Evolutionary conservation across 495 filamentous ascomycete species (phyloP).

Genomic region (Xylaria flabelliformis): DNA sequence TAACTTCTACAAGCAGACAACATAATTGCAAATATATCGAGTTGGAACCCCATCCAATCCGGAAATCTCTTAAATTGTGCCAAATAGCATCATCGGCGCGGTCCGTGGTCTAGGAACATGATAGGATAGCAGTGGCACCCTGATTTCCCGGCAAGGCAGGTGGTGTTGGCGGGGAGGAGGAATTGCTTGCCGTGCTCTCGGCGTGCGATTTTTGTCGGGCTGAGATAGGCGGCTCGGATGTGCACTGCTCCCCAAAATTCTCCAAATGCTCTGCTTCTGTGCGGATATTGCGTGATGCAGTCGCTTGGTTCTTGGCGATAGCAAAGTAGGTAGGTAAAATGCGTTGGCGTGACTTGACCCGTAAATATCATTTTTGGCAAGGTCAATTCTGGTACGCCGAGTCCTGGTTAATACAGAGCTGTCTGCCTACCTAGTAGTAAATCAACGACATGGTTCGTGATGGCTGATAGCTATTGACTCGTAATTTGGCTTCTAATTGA

Average conservation of each 20-base stretch:
- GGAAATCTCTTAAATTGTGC: neutral
- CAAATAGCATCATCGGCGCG: conserved; percentile 27
- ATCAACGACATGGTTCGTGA: neutral
- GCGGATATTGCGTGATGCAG: conserved; percentile 27
- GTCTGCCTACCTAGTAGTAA: neutral
- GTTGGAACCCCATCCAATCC: conserved; percentile 8
- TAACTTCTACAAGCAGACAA: neutral
- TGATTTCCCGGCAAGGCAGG: conserved; percentile 27
- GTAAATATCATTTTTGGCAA: neutral
- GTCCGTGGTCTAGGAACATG: neutral
- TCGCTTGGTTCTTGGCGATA: conserved; percentile 19
- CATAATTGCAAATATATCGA: conserved; percentile 8
- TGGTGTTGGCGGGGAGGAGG: conserved; percentile 9
- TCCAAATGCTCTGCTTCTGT: conserved; percentile 14
- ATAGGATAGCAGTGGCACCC: conserved; percentile 12
- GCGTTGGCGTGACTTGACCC: neutral
- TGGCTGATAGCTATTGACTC: conserved; percentile 5
- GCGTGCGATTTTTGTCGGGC: conserved; percentile 4
- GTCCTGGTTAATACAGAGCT: neutral
- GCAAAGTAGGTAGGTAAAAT: conserved; percentile 13
- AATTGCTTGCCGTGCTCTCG: conserved; percentile 14
- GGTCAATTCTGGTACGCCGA: neutral
- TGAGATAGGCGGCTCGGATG: conserved; percentile 10
- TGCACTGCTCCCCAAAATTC: conserved; percentile 4
- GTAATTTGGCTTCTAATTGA: neutral